Percentiles rank a stretch among this genome's conserved stretches.
phyloP scores from a whole-genome alignment of 2,329 filamentous ascomycete genomes.

The Nemania abortiva region DNA sequence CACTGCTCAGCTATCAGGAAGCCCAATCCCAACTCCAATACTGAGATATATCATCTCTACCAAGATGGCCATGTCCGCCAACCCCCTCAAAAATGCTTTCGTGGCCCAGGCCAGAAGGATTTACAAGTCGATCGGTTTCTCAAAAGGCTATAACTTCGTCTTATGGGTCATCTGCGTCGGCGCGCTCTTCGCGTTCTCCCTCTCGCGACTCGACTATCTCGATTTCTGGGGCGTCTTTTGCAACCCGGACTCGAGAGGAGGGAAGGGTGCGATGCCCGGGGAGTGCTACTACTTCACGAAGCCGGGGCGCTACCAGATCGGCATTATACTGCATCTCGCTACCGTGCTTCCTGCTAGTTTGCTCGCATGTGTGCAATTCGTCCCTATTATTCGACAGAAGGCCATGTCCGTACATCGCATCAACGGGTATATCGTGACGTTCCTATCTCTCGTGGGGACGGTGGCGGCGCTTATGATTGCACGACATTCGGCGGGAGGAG shows the following conservation, averaged over 20 bases:
- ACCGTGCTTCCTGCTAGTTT: constrained; percentile 60
- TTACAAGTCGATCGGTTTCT: constrained; percentile 65
- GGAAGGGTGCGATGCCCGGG: constrained; percentile 48
- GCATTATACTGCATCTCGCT: constrained; percentile 61
- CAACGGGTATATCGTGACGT: constrained; percentile 67
- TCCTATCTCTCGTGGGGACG: constrained; percentile 61
- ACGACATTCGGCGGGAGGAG: constrained; percentile 65
- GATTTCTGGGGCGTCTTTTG: constrained; percentile 58
- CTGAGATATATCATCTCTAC: not conserved
- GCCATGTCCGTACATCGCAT: constrained; percentile 68
- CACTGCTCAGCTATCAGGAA: not conserved
- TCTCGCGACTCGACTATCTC: constrained; percentile 63
- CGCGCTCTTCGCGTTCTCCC: constrained; percentile 60
- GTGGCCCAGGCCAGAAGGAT: constrained; percentile 50
- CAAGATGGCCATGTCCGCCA: constrained; percentile 24
- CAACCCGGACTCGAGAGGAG: constrained; percentile 1
- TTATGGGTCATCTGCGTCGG: constrained; percentile 64
- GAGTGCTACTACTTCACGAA: constrained; percentile 58
- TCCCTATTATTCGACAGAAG: constrained; percentile 61
- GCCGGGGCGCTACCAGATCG: constrained; percentile 50
- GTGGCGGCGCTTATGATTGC: constrained; percentile 66
- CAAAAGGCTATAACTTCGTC: constrained; percentile 67
- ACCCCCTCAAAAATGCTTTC: constrained; percentile 28
- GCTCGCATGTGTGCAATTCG: constrained; percentile 62
- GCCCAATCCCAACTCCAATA: not conserved